Evolutionary conservation across 768 basidiomycete species (phyloP).

Genomic region (Pleurotus platypus): DNA sequence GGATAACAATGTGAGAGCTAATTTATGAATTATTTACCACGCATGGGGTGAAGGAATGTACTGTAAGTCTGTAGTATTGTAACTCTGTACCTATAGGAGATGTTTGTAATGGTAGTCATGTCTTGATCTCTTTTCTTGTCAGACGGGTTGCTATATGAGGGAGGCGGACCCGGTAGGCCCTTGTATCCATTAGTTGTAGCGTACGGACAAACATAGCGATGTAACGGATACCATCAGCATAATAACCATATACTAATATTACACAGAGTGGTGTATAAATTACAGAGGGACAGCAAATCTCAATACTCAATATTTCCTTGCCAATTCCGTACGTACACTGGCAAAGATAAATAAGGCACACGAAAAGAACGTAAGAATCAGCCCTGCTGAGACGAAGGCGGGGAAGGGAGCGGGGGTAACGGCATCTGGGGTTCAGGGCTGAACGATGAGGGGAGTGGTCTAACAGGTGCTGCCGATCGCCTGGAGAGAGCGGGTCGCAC

Average conservation of each 20-base stretch:
- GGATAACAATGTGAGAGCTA: too few relatives aligned
- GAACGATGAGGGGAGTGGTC: neutral
- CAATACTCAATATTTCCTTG: neutral
- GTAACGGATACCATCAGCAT: too few relatives aligned
- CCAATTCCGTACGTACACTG: neutral
- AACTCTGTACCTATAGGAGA: too few relatives aligned
- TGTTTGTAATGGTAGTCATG: too few relatives aligned
- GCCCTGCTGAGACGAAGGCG: conserved; percentile 1
- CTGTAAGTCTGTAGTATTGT: too few relatives aligned
- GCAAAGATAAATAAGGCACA: neutral
- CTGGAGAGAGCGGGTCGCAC: conserved; percentile 1
- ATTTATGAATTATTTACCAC: too few relatives aligned
- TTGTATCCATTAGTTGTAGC: too few relatives aligned
- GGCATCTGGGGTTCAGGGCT: neutral
- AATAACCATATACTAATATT: neutral
- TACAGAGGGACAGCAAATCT: neutral
- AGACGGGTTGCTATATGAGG: too few relatives aligned
- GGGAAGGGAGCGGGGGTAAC: neutral
- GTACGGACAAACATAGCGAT: too few relatives aligned
- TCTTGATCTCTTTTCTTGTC: too few relatives aligned
- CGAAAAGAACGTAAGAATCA: neutral
- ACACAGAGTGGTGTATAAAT: neutral
- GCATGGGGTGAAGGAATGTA: too few relatives aligned
- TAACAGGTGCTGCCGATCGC: neutral
- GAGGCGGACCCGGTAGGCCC: too few relatives aligned